Conservation (phyloP, 176 grass and related monocot species). For the Oryza glumipatula region DNA sequence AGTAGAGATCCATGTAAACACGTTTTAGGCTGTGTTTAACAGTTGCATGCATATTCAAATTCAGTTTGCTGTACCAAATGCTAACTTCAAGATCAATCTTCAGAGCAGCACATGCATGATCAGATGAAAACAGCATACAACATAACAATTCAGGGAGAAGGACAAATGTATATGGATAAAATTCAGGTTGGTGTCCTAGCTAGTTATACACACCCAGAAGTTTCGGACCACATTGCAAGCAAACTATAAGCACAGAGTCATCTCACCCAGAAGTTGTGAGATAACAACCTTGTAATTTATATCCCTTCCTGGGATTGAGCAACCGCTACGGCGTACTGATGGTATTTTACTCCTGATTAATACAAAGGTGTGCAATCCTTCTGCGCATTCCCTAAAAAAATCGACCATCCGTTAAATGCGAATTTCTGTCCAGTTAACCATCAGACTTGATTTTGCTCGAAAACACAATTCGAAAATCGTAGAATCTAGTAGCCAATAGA, state of each 20-base stretch:
- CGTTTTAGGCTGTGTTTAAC: background rate
- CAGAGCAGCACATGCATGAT: background rate
- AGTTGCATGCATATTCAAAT: background rate
- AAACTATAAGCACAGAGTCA: background rate
- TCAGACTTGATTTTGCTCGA: background rate
- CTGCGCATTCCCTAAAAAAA: too few relatives aligned
- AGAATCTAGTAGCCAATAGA: background rate
- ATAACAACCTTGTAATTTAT: too few relatives aligned
- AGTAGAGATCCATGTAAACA: background rate
- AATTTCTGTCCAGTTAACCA: background rate
- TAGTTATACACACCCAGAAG: background rate
- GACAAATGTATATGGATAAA: background rate
- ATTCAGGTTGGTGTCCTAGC: background rate
- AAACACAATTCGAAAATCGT: background rate
- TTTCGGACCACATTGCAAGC: background rate
- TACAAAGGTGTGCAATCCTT: too few relatives aligned
- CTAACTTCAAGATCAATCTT: background rate
- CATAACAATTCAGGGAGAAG: background rate
- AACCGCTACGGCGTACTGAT: too few relatives aligned
- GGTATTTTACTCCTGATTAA: too few relatives aligned
- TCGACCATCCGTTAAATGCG: background rate
- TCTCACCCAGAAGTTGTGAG: too few relatives aligned
- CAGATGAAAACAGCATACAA: background rate
- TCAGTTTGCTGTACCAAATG: background rate
- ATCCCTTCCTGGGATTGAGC: too few relatives aligned